Evolutionary conservation across 2,329 filamentous ascomycete species (phyloP), one percentile per base, ranked within the genome.

Genomic region (Didymella segeticola): DNA sequence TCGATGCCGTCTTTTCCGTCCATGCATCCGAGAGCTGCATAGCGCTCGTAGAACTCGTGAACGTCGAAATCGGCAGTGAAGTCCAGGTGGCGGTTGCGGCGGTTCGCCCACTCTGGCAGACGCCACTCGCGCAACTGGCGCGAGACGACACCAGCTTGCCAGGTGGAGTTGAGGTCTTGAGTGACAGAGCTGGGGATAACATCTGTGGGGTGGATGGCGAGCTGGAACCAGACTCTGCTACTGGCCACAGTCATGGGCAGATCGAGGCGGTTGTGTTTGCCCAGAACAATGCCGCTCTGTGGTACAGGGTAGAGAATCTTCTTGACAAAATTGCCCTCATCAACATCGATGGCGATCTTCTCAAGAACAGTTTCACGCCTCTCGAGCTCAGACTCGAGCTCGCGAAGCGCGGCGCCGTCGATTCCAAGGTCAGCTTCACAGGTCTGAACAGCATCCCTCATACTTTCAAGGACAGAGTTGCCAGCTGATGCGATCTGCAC

Each of bases 21-120:
- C 64, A 88, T 86, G 74, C 95, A 99, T 12, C 95, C 95, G 0
- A 99, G 83, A 5, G 85, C 80, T 5, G 86, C 81, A 71, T 97
- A 99, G 37, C 95, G 87, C 63, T 88, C 86, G 17, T 87, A 84
- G 66, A 99, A 98, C 72, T 99, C 95, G 14, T 96, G 91, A 5
- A 93, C 80, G 67, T 99, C 95, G 63, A 98, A 99, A 69, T 99
- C 95, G 1, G 93, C 91, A 0, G 95, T 99, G 75, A 96, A 99
- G 71, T 99, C 95, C 2, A 98, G 85, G 66, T 89, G 87, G 72
- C 91, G 91, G 73, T 93, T 96, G 43, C 95, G 86, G 50, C 93
- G 87, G 71, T 98, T 99, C 1, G 93, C 91, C 95, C 95, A 99
- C 74, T 99, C 95, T 0, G 95, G 89, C 14, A 99, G 80, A 67